Base-by-base conservation (phyloP, 108 stramenopile genomes). In the Mediolabrus comicus region DNA sequence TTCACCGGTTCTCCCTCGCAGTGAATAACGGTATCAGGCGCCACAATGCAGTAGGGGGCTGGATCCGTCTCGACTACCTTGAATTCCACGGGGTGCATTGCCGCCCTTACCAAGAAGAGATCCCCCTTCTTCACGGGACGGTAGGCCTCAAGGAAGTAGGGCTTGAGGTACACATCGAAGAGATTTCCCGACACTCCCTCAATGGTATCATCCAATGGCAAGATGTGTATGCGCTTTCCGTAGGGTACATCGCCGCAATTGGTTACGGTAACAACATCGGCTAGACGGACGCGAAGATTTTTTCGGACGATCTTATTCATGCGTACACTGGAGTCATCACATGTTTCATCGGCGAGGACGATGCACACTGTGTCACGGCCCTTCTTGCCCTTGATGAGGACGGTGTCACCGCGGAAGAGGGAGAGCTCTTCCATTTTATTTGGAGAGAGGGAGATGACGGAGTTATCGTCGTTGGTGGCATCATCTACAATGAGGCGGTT, bases 251-350 rank as follows among this genome's bases (percentile, higher is more conserved):
- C 98, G 3, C 93, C 96, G 72, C 95, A 96, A 69, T 88, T 80
- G 27, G 91, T 82, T 26, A 99, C 93, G 11, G 98, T 97, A 30
- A 99, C 94, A 19, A 99, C 83, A 79, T 99, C 99, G 24, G 95
- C 88, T 22, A 99, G 88, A 8, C 98, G 84, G 14, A 99, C 98
- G 25, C 98, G 83, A 27, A 99, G 73, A 74, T 99, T 99, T 91
- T 99, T 99, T 27, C 99, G 95, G 19, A 99, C 98, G 22, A 95
- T 93, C 88, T 99, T 99, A 94, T 99, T 99, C 98, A 99, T 99
- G 16, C 97, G 89, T 9, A 99, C 97, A 63, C 82, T 89, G 62
- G 90, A 80, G 54, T 98, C 98, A 66, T 99, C 98, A 58, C 93
- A 95, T 26, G 91, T 89, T 54, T 99, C 99, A 55, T 98, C 98